Evolutionary conservation across 2,329 filamentous ascomycete species (phyloP), one percentile per base, ranked within the genome.

Genomic region (Epichloe aotearoae): DNA sequence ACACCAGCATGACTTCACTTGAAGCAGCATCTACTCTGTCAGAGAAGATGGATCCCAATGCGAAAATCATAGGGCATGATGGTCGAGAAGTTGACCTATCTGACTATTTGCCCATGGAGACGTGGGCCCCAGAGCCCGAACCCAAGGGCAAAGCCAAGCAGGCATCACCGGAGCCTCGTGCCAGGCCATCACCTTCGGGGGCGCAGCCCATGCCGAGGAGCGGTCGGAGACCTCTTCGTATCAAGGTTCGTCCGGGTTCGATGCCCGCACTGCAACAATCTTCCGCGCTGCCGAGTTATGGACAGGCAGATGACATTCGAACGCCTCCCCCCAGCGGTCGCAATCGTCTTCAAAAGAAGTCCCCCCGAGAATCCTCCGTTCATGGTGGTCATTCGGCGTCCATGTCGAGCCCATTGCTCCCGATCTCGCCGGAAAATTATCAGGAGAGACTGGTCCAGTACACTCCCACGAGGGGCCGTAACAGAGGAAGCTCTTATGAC

Each of bases 51-150:
- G 78, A 81, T 49, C 68, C 73, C 1, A 74, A 77, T 48, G 82
- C 79, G 8, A 87, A 87, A 60, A 88, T 90, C 54, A 81, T 89
- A 49, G 84, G 80, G 1, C 76, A 85, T 55, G 84, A 88, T 61
- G 86, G 86, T 6, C 76, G 83, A 50, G 83, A 88, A 59, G 77
- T 91, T 50, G 86, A 91, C 60, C 86, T 86, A 1, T 88, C 84
- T 0, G 86, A 91, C 64, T 86, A 90, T 61, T 72, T 90, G 14
- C 86, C 86, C 0, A 78, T 88, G 62, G 81, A 86, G 50, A 80
- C 80, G 1, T 89, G 84, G 84, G 85, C 85, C 2, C 84, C 85
- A 0, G 85, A 89, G 59, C 85, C 85, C 0, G 83, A 86, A 57
- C 74, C 76, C 2, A 66, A 66, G 53, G 56, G 58, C 26, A 66